Conservation (phyloP, 129 eudicot species). For the Mikania micrantha region DNA sequence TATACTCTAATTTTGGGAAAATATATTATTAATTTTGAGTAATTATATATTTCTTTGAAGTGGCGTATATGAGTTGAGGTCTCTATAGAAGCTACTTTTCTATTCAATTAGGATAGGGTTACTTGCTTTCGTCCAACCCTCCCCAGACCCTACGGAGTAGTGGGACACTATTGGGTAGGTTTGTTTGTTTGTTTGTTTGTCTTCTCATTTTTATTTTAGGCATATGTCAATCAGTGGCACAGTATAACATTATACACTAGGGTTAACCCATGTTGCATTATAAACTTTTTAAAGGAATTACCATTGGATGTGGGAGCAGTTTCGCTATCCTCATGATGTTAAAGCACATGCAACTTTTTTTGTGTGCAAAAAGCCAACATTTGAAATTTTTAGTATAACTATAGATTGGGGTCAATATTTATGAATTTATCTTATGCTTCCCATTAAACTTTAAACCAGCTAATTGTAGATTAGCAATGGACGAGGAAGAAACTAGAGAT, state of each 20-base stretch:
- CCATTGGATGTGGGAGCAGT: not conserved
- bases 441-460: not conserved
- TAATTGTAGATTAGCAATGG: conserved; percentile 8
- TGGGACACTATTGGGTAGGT: too few relatives aligned
- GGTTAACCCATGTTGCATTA: not conserved
- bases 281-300: not conserved
- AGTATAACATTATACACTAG: not conserved
- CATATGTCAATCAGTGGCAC: not conserved
- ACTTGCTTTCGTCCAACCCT: too few relatives aligned
- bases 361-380: not conserved
- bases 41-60: too few relatives aligned
- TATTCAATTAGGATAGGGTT: too few relatives aligned
- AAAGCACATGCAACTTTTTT: not conserved
- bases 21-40: too few relatives aligned
- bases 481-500: conserved; percentile 11
- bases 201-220: not conserved
- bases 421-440: not conserved
- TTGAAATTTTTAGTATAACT: not conserved
- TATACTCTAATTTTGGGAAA: too few relatives aligned
- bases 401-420: not conserved
- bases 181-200: too few relatives aligned
- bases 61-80: too few relatives aligned
- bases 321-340: not conserved
- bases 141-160: too few relatives aligned
- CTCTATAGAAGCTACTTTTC: too few relatives aligned